These are phyloP conservation scores for Nematocida sp. DNA, from an alignment of 371 early-diverging fungal genomes.

Conservation along the genomic window DNA sequence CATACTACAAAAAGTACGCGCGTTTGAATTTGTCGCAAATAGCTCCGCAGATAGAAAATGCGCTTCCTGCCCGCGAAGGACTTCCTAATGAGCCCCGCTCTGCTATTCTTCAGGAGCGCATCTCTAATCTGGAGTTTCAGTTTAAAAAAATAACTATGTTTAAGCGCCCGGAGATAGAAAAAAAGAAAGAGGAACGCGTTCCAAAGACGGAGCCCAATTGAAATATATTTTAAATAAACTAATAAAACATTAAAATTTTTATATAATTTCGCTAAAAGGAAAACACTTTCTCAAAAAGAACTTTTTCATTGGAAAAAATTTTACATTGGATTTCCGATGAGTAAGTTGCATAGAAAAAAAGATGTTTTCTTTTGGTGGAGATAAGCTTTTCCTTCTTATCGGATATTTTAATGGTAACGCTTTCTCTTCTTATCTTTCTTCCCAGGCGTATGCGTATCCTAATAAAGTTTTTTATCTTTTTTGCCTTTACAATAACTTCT, in stretches of 20 bases:
- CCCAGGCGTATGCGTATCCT: slow-evolving; percentile 18
- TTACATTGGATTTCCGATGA: too few species aligned
- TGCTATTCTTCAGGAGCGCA: slow-evolving; percentile 18
- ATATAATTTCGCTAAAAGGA: too few species aligned
- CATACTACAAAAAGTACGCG: slow-evolving; percentile 47
- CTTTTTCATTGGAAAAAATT: too few species aligned
- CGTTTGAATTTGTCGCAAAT: not conserved
- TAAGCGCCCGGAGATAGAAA: too few species aligned
- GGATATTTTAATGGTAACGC: not conserved
- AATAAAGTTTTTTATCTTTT: not conserved
- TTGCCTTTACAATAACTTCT: not conserved
- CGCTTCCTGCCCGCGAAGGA: too few species aligned
- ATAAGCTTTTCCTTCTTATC: not conserved
- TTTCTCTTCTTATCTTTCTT: slow-evolving; percentile 3
- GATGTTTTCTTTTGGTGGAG: not conserved
- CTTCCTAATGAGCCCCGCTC: not conserved
- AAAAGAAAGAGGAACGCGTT: too few species aligned
- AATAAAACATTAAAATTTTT: too few species aligned
- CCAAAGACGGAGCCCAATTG: too few species aligned
- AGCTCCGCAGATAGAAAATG: not conserved
- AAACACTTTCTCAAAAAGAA: too few species aligned
- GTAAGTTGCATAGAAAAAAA: too few species aligned
- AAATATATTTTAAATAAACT: too few species aligned
- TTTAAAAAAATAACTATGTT: slow-evolving; percentile 36
- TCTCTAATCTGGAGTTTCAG: slow-evolving; percentile 34